Evolutionary conservation across 176 grass and related monocot genomes (phyloP), one percentile per base, ranked within the genome.

Genomic region (Zea luxurians): DNA sequence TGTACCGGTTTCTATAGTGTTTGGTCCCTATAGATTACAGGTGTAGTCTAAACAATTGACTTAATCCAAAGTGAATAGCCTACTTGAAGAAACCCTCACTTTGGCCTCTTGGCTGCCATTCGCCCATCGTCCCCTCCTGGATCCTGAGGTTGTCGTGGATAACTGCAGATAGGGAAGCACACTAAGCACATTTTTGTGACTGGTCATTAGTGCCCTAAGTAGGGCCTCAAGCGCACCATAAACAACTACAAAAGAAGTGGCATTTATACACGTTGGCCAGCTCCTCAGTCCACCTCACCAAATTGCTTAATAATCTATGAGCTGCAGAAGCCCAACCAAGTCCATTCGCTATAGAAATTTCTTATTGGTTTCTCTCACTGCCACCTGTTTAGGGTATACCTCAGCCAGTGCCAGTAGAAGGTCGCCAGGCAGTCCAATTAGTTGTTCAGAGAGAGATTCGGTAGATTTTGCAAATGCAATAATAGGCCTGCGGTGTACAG

Each of bases 381-480:
- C 27, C 27, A 27, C 27, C 27, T 27, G 27, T 27, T 27, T 27
- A 27, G 27, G 27, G 27, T 38, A 63, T 36, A 57, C 61, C 61
- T 38, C 46, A 64, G 47, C 27, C 54, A 70, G 57, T 70, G 34
- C 76, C 3, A 17, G 27, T 40, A 11, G 35, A 83, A 43, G 68
- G 74, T 83, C 74, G 67, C 44, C 68, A 4, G 16, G 20, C 6
- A 4, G 16, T 37, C 6, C 13, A 60, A 37, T 55, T 70, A 37
- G 2, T 69, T 46, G 75, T 88, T 47, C 37, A 69, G 57, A 84
- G 76, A 80, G 57, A 84, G 76, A 80, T 76, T 80, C 53, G 27
- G 86, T 70, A 64, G 81, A 63, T 80, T 88, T 84, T 53, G 58
- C 73, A 58, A 37, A 81, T 88, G 20, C 57, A 71, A 76, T 48